Percentiles rank a stretch among this genome's conserved stretches.
These are phyloP conservation scores for Candida arabinofermentans DNA, from an alignment of 805 yeast genomes.

Conservation along the genomic window DNA sequence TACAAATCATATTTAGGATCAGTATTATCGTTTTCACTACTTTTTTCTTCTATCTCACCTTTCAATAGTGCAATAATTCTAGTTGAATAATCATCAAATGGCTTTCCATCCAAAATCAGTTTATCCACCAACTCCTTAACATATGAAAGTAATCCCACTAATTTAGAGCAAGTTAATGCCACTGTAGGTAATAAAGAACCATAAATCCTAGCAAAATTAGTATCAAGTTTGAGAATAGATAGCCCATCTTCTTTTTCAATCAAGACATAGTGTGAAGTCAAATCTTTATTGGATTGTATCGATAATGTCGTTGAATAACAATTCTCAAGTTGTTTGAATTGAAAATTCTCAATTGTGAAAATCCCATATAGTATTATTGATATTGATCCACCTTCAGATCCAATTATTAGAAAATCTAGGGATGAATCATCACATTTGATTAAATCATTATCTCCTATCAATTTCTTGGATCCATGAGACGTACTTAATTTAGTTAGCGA, in stretches of 20 bases:
- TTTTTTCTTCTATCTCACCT: constrained; percentile 30
- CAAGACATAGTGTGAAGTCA: constrained; percentile 25
- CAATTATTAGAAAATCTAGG: constrained; percentile 27
- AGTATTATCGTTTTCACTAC: constrained; percentile 8
- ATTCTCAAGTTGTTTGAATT: constrained; percentile 13
- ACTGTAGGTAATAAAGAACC: constrained; percentile 30
- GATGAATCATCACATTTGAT: constrained; percentile 21
- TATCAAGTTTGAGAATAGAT: constrained; percentile 21
- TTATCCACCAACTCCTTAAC: constrained; percentile 30
- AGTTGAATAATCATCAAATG: constrained; percentile 35
- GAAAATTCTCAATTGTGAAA: constrained; percentile 27
- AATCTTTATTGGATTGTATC: constrained; percentile 18
- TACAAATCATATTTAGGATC: constrained; percentile 39
- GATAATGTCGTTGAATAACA: constrained; percentile 14
- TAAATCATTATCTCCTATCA: constrained; percentile 20
- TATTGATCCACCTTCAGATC: constrained; percentile 21
- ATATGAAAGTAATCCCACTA: constrained; percentile 32
- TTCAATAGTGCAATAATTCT: constrained; percentile 34
- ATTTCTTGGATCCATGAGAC: constrained; percentile 14
- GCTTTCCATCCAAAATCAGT: constrained; percentile 30
- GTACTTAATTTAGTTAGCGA: constrained; percentile 25
- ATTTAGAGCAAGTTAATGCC: constrained; percentile 32
- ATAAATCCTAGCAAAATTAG: constrained; percentile 25
- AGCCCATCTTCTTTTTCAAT: constrained; percentile 16
- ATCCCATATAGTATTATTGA: constrained; percentile 31